These are phyloP conservation scores for Phytophthora lateralis DNA, from an alignment of 352 stramenopile species.

Conservation along the genomic window DNA sequence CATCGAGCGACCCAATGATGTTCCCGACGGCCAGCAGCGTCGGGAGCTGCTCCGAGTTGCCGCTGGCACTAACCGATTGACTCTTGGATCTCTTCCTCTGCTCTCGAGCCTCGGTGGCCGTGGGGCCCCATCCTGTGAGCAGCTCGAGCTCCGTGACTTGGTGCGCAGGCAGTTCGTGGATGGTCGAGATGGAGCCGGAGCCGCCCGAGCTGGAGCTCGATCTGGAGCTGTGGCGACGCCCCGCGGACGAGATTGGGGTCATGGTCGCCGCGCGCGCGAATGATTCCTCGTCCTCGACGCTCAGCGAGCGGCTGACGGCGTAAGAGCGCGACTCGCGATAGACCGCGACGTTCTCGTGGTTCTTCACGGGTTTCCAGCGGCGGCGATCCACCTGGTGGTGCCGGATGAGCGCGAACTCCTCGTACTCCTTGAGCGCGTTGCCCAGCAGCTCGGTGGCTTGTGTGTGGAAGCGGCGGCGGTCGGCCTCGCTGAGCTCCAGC, in stretches of 20 bases:
- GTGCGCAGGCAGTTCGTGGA: slow-evolving; percentile 25
- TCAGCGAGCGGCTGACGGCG: slow-evolving; percentile 19
- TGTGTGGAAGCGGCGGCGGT: slow-evolving; percentile 34
- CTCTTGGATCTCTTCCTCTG: slow-evolving; percentile 36
- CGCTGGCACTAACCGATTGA: slow-evolving; percentile 5
- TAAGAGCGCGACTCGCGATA: slow-evolving; percentile 42
- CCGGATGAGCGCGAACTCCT: slow-evolving; percentile 38
- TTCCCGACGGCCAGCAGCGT: slow-evolving; percentile 49
- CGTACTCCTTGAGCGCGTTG: slow-evolving; percentile 36
- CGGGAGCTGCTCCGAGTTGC: slow-evolving; percentile 24
- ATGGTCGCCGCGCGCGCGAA: slow-evolving; percentile 14
- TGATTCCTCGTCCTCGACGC: slow-evolving; percentile 33
- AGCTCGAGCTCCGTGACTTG: slow-evolving; percentile 40
- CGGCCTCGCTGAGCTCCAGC: slow-evolving; percentile 33
- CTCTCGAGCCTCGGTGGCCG: slow-evolving; percentile 34
- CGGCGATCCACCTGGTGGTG: slow-evolving; percentile 40
- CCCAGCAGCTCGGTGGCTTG: slow-evolving; percentile 40
- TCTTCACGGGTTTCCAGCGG: slow-evolving; percentile 44
- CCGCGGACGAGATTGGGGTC: not conserved
- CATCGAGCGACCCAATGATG: slow-evolving; percentile 51
- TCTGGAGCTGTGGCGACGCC: slow-evolving; percentile 16
- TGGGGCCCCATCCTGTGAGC: slow-evolving; percentile 38
- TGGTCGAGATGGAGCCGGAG: slow-evolving; percentile 24
- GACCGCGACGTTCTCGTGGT: slow-evolving; percentile 34
- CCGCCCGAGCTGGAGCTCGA: slow-evolving; percentile 28